Conservation (phyloP, 345 rosid genomes). For the Lepidium africanum region DNA sequence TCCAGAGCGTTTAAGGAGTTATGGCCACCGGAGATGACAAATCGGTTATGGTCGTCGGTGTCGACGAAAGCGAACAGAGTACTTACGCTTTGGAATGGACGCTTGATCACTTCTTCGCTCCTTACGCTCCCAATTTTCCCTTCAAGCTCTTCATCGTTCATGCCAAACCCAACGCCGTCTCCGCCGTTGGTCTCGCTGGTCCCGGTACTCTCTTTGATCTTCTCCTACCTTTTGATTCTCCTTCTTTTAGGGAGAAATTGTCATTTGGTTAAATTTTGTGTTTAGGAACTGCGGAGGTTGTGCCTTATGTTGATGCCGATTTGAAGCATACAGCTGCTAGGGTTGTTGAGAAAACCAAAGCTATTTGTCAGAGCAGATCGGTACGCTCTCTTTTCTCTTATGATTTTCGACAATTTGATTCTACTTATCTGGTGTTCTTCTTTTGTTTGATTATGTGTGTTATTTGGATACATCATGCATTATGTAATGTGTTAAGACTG, state of each 20-base stretch:
- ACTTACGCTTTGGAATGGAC: slow-evolving; percentile 84
- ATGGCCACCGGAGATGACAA: slow-evolving; percentile 43
- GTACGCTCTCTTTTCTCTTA: slow-evolving; percentile 25
- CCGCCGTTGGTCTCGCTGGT: slow-evolving; percentile 63
- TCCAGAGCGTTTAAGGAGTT: not conserved
- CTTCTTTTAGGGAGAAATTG: not conserved
- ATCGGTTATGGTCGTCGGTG: slow-evolving; percentile 49
- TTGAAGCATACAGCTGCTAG: slow-evolving; percentile 62
- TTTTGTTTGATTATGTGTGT: not conserved
- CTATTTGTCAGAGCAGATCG: slow-evolving; percentile 45
- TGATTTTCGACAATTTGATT: not conserved
- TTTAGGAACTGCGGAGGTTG: slow-evolving; percentile 67
- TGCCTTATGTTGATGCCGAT: slow-evolving; percentile 64
- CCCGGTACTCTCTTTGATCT: slow-evolving; percentile 42
- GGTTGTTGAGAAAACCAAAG: slow-evolving; percentile 63
- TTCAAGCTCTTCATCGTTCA: slow-evolving; percentile 73
- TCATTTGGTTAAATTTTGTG: not conserved
- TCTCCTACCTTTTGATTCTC: not conserved
- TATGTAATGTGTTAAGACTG: not conserved
- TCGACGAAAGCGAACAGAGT: slow-evolving; percentile 72
- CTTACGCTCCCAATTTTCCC: slow-evolving; percentile 42
- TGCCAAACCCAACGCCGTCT: slow-evolving; percentile 61
- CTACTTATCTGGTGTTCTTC: not conserved
- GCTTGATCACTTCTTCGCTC: slow-evolving; percentile 65
- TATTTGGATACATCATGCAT: not conserved